Base-by-base conservation (phyloP, 148 eudicot species). In the Camellia lanceoleosa region DNA sequence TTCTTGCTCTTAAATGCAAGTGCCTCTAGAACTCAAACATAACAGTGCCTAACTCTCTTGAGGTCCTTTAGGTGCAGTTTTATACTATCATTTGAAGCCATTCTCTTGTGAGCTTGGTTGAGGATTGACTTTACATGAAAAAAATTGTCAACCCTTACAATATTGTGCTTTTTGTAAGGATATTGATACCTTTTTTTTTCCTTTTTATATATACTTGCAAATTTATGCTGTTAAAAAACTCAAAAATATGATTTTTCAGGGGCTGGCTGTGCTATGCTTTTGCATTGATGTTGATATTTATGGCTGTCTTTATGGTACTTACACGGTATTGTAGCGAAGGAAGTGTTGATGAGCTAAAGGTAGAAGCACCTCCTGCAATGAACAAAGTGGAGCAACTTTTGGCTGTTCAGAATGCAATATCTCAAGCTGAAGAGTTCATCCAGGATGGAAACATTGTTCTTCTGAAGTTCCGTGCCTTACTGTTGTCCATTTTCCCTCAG, bases 341-440 rank as follows among this genome's bases (percentile, higher is more conserved):
- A 60, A 84, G 49, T 78, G 83, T 88, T 78, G 88, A 76, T 77
- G 93, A 85, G 73, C 86, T 95, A 43, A 95, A 88, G 82, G 93
- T 95, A 49, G 43, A 71, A 67, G 90, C 88, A 38, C 99, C 99
- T 19, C 97, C 97, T 63, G 65, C 93, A 49, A 92, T 89, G 93
- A 95, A 87, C 83, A 88, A 90, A 7, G 83, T 95, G 93, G 99
- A 95, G 83, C 99, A 95, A 80, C 92, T 95, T 56, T 84, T 92
- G 89, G 99, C 99, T 60, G 92, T 95, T 68, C 99, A 95, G 82
- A 95, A 86, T 85, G 95, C 89, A 68, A 83, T 95, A 81, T 88
- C 99, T 76, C 92, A 89, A 85, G 89, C 90, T 62, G 97, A 93
- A 85, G 97, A 91, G 90, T 80, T 86, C 77, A 83, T 95, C 85